Base-by-base conservation (phyloP, 495 filamentous ascomycete species). In the Cercophora samala region DNA sequence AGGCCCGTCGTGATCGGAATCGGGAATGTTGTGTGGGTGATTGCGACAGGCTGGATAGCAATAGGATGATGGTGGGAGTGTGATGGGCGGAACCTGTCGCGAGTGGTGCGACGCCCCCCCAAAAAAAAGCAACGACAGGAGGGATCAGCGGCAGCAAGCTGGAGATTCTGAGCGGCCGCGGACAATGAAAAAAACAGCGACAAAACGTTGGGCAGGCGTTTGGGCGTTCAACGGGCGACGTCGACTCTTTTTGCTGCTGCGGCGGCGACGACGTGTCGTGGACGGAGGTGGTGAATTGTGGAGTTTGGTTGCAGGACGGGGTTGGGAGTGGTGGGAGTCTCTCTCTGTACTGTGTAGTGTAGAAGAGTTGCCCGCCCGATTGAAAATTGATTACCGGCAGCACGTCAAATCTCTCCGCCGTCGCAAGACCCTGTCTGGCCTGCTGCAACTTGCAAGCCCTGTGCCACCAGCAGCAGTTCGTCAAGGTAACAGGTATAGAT, bases 261-360 rank as follows among this genome's bases (percentile, higher is more conserved):
- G 69, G 68, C 72, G 65, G 68, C 72, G 65, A 65, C 70, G 74
- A 72, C 74, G 74, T 73, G 74, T 75, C 73, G 73, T 70, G 71
- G 70, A 73, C 59, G 60, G 66, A 68, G 70, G 68, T 72, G 72
- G 69, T 63, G 69, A 63, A 69, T 63, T 72, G 73, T 76, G 73
- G 75, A 77, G 71, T 23, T 60, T 58, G 54, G 37, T 58, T 74
- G 65, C 64, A 46, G 68, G 37, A 68, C 67, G 72, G 70, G 74
- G 71, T 73, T 76, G 73, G 73, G 58, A 32, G 58, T 60, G 58
- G 26, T 60, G 26, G 58, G 23, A 60, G 54, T 22, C 13, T 58
- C 26, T 29, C n/a, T 29, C 26, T 29, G 4, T 59, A 4, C 3
- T 23, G n/a, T 59, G 56, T n/a, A n/a, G n/a, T 15, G 17, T 21